Percentiles rank a stretch among this genome's conserved stretches.
phyloP scores from a whole-genome alignment of 2,329 filamentous ascomycete species.

The Rutstroemia sp. region DNA sequence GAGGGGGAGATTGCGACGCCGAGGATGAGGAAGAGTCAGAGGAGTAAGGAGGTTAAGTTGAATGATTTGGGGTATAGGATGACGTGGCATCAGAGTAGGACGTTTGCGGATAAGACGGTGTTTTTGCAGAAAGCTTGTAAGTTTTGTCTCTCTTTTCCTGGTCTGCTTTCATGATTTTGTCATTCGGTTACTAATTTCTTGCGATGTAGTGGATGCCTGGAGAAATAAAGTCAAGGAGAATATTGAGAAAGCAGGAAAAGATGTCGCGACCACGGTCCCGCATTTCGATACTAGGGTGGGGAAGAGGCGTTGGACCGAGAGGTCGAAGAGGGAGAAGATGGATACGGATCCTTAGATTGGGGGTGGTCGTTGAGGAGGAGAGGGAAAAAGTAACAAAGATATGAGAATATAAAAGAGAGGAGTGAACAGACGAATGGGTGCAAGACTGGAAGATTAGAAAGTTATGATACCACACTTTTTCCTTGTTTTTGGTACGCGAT shows the following conservation, averaged over 20 bases:
- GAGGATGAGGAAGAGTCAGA: constrained; percentile 58
- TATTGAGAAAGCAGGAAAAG: constrained; percentile 71
- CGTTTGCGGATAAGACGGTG: constrained; percentile 77
- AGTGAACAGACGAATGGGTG: no score
- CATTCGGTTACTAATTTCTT: not conserved
- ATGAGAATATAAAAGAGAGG: no score
- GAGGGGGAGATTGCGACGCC: constrained; percentile 71
- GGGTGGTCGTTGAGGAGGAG: no score
- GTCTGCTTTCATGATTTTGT: not conserved
- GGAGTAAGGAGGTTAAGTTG: constrained; percentile 77
- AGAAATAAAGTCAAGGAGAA: constrained; percentile 83
- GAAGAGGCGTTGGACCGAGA: constrained; percentile 67
- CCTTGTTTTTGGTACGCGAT: no score
- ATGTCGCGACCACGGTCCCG: constrained; percentile 57
- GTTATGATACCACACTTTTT: no score
- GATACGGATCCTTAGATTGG: constrained; percentile 9
- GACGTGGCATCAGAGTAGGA: constrained; percentile 92
- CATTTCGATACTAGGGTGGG: constrained; percentile 87
- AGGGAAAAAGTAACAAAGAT: no score
- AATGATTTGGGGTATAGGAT: constrained; percentile 93
- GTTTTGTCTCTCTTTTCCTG: constrained; percentile 33
- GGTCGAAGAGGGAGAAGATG: constrained; percentile 35
- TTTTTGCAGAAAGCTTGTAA: constrained; percentile 88
- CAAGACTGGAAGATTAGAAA: no score
- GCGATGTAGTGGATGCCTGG: constrained; percentile 75